Evolutionary conservation across 2,329 filamentous ascomycete species (phyloP).

Genomic region (Pyrenochaeta sp.): DNA sequence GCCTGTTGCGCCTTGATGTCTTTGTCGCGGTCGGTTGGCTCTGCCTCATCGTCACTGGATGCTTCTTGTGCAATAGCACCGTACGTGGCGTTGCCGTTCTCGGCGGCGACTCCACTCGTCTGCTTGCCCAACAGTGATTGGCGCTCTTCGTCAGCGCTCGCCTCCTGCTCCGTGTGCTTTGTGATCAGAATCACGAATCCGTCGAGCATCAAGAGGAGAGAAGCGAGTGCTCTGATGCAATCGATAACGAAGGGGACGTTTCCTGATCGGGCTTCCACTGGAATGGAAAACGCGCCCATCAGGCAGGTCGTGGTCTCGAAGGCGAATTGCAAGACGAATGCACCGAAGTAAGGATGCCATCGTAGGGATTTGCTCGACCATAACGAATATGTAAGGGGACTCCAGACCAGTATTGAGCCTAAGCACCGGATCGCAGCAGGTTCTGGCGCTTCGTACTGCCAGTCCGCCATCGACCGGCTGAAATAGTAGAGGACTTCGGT

Average conservation of each 20-base stretch:
- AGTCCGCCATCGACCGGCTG: constrained; percentile 37
- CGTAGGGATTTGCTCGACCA: constrained; percentile 31
- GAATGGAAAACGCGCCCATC: constrained; percentile 30
- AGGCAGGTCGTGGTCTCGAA: constrained; percentile 43
- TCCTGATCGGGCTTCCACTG: constrained; percentile 20
- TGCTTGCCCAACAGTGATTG: constrained; percentile 65
- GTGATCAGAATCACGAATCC: constrained; percentile 39
- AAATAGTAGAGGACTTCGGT: constrained; percentile 47
- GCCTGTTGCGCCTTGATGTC: constrained; percentile 61
- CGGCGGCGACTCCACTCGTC: constrained; percentile 45
- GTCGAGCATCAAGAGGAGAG: constrained; percentile 37
- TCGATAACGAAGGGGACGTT: constrained; percentile 34
- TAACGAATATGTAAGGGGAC: constrained; percentile 32
- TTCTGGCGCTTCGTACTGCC: constrained; percentile 41
- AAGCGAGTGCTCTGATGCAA: constrained; percentile 30
- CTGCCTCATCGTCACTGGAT: constrained; percentile 54
- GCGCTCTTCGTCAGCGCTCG: constrained; percentile 63
- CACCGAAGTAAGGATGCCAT: constrained; percentile 48
- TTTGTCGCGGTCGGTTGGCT: constrained; percentile 61
- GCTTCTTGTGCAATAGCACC: constrained; percentile 40
- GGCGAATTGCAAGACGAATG: constrained; percentile 42
- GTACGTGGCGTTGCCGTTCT: constrained; percentile 47
- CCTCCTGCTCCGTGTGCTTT: constrained; percentile 33
- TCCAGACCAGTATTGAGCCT: constrained; percentile 47
- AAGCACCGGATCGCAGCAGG: constrained; percentile 45